phyloP scores from a whole-genome alignment of 768 basidiomycete species.

The Tylopilus plumbeoviolaceoides region DNA sequence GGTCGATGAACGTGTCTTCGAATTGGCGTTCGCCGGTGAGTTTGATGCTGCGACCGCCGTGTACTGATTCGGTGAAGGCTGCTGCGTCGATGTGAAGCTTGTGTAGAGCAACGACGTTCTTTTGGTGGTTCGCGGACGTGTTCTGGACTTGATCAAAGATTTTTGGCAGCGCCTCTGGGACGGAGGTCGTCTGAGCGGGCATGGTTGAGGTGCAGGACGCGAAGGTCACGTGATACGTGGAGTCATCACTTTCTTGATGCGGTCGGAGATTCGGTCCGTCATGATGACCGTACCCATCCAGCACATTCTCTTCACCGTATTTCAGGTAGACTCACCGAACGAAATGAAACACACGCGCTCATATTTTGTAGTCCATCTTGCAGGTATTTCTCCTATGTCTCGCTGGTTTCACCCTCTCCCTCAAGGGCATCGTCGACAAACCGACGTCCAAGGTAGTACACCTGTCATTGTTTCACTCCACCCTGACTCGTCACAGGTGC shows the following conservation, averaged over 20 bases:
- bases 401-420: constrained; percentile 78
- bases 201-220: constrained; percentile 9
- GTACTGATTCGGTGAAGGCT: constrained; percentile 43
- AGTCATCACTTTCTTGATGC: too few species aligned
- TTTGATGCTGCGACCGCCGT: constrained; percentile 44
- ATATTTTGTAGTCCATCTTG: constrained; percentile 62
- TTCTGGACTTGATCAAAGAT: constrained; percentile 81
- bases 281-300: constrained; percentile 11
- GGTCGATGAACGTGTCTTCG: constrained; percentile 55
- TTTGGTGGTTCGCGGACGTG: constrained; percentile 77
- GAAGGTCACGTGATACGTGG: constrained; percentile 18
- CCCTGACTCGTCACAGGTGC: constrained; percentile 46
- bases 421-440: constrained; percentile 80
- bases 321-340: constrained; percentile 16
- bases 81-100: constrained; percentile 73
- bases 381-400: constrained; percentile 86
- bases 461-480: too few species aligned
- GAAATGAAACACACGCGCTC: neutral
- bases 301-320: constrained; percentile 26
- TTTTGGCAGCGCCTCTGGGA: constrained; percentile 27
- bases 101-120: constrained; percentile 80
- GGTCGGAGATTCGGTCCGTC: too few species aligned
- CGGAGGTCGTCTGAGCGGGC: constrained; percentile 8
- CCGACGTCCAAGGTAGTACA: constrained; percentile 88
- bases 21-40: constrained; percentile 78